Base-by-base conservation (phyloP, 495 filamentous ascomycete genomes). In the Penicillium steckii region DNA sequence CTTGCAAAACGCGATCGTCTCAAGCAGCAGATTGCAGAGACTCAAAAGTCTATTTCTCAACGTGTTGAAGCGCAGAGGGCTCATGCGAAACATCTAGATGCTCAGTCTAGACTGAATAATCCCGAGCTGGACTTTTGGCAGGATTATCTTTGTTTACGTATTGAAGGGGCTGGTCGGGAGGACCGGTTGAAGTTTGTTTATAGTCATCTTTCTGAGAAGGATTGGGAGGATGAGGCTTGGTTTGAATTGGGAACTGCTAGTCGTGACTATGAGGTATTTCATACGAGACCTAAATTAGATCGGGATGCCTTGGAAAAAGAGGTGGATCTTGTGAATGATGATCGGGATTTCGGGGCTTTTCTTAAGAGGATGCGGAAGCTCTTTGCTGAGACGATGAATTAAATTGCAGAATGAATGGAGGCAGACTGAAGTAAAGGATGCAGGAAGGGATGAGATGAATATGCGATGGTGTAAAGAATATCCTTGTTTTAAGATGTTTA, bases 71-170 rank as follows among this genome's bases (percentile, higher is more conserved):
- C 83, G 12, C 85, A 87, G 65, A 78, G 80, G 51, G 72, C 73
- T 44, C 79, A 87, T 54, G 75, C 80, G 21, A 78, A 82, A 44
- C 79, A 88, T 53, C 62, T 92, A 22, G 88, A 95, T 64, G 77
- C 84, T 24, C 93, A 97, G 69, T 79, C 86, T 29, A 80, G 89
- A 35, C 86, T 88, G 53, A 96, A 97, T 68, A 80, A 86, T 37
- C 94, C 94, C 2, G 94, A 98, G 68, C 77, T 97, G 32, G 86
- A 90, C 32, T 97, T 98, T 68, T 98, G 95, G 95, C 85, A 95
- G 62, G 86, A 88, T 49, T 90, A 90, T 66, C 74, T 98, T 53
- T 88, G 93, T 51, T 60, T 97, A 73, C 77, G 87, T 44, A 93
- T 98, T 64, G 92, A 97, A 66, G 94, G 94, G 3, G 88, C 88